A percentile compares a stretch with the other conserved stretches of the same genome.
Evolutionary conservation across 1,284 basidiomycete species (phyloP).

Genomic region (Heterobasidion occidentale): DNA sequence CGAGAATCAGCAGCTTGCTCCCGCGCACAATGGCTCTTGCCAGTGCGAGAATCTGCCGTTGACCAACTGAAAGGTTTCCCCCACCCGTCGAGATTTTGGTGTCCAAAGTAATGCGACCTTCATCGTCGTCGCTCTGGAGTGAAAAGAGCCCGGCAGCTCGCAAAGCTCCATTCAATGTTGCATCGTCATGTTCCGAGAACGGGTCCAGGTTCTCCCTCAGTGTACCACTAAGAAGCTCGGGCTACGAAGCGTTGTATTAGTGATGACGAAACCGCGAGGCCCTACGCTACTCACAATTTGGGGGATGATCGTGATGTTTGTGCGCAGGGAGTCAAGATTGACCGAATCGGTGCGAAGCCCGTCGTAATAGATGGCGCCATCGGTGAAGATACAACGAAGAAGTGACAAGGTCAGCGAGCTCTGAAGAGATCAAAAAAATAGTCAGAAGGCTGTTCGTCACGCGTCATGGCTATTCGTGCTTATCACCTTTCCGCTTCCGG

Average conservation of each 20-base stretch:
- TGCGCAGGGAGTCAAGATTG: slow-evolving; percentile 55
- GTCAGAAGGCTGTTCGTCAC: background rate
- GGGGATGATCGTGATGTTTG: slow-evolving; percentile 41
- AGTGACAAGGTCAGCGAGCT: slow-evolving; percentile 34
- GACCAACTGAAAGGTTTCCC: slow-evolving; percentile 62
- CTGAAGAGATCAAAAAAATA: slow-evolving; percentile 12
- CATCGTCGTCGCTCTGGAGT: slow-evolving; percentile 40
- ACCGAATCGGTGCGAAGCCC: slow-evolving; percentile 26
- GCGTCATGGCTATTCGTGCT: background rate
- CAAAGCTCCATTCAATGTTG: slow-evolving; percentile 45
- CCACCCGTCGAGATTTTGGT: slow-evolving; percentile 49
- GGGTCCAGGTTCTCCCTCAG: slow-evolving; percentile 60
- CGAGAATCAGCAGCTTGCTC: slow-evolving; percentile 53
- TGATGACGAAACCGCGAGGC: background rate
- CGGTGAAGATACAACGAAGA: slow-evolving; percentile 33
- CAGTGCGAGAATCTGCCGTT: slow-evolving; percentile 58
- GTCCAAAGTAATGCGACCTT: slow-evolving; percentile 42
- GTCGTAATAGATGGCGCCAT: slow-evolving; percentile 35
- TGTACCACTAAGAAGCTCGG: slow-evolving; percentile 55
- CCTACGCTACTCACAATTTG: slow-evolving; percentile 20
- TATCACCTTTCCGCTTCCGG: slow-evolving; percentile 63
- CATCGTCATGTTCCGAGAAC: slow-evolving; percentile 68
- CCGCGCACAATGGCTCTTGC: slow-evolving; percentile 49
- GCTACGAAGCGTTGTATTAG: slow-evolving; percentile 24
- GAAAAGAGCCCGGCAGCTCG: slow-evolving; percentile 47